Evolutionary conservation across 202 grass and related monocot species (phyloP).

Genomic region (Schoenoplectus tabernaemontani): DNA sequence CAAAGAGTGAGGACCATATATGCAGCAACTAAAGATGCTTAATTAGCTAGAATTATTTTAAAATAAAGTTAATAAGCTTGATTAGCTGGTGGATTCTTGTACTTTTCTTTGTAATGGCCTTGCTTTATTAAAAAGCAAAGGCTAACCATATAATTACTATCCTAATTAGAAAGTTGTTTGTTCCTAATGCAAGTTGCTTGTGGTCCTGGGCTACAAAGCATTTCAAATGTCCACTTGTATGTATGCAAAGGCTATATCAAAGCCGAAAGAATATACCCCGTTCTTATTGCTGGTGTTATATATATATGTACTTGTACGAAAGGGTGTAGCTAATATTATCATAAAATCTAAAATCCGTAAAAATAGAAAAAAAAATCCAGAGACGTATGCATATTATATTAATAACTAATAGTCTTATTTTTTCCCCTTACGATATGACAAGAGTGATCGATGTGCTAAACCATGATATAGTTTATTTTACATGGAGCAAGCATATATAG

Average conservation of each 20-base stretch:
- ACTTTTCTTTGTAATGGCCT: conserved; percentile 15
- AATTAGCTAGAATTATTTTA: background rate
- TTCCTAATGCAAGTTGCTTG: conserved; percentile 21
- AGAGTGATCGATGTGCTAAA: background rate
- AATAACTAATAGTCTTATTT: background rate
- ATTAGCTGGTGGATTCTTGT: conserved; percentile 17
- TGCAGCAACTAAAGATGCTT: background rate
- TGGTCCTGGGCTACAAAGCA: conserved; percentile 8
- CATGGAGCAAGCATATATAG: background rate
- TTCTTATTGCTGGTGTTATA: background rate
- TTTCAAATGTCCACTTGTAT: conserved; percentile 3
- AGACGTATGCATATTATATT: background rate
- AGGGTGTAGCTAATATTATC: background rate
- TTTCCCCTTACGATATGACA: background rate
- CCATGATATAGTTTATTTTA: background rate
- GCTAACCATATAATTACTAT: conserved; percentile 21
- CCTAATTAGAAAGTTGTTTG: conserved; percentile 15
- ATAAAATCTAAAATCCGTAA: background rate
- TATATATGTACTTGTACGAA: background rate
- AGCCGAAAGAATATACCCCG: conserved; percentile 4
- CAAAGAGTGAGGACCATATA: background rate
- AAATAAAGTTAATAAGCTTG: background rate
- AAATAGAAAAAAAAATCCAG: background rate
- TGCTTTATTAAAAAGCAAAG: conserved; percentile 19
- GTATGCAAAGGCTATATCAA: background rate